These are phyloP conservation scores for Fusarium graminum DNA, from an alignment of 2,329 filamentous ascomycete species.

Conservation along the genomic window DNA sequence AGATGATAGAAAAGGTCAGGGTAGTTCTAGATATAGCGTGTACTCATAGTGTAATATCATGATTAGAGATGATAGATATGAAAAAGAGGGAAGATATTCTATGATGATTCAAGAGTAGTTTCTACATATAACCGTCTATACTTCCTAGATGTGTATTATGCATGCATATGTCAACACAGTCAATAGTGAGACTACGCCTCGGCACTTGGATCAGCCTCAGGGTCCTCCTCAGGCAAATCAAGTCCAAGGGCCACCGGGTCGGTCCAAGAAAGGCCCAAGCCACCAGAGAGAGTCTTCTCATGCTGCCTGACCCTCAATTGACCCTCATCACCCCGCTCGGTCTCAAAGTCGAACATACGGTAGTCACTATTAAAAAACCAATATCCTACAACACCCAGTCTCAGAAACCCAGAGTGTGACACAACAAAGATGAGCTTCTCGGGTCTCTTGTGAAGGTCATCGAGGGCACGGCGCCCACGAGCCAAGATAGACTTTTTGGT, in stretches of 20 bases:
- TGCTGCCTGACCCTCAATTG: conserved; percentile 60
- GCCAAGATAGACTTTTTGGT: conserved; percentile 65
- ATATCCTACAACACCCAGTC: conserved; percentile 67
- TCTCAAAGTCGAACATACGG: conserved; percentile 69
- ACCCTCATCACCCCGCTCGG: conserved; percentile 42
- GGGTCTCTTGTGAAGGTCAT: conserved; percentile 63
- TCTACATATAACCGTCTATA: not conserved
- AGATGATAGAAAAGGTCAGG: conserved; percentile 64
- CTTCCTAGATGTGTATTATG: not conserved
- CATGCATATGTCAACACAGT: not conserved
- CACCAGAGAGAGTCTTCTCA: conserved; percentile 55
- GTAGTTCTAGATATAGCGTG: conserved; percentile 19
- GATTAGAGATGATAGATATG: conserved; percentile 18
- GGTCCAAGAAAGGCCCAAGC: conserved; percentile 54
- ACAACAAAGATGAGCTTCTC: conserved; percentile 75
- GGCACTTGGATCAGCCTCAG: conserved; percentile 5
- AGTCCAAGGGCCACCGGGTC: conserved; percentile 56
- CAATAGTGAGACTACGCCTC: conserved; percentile 4
- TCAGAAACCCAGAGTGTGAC: conserved; percentile 73
- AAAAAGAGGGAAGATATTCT: conserved; percentile 1
- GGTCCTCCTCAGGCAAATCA: conserved; percentile 54
- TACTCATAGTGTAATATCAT: conserved; percentile 39
- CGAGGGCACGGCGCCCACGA: conserved; percentile 66
- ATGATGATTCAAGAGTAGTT: conserved; percentile 3
- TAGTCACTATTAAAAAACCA: conserved; percentile 74